A percentile compares a stretch with the other conserved stretches of the same genome.
Evolutionary conservation across 1,284 basidiomycete species (phyloP).

Genomic region (Ganoderma meredithae): DNA sequence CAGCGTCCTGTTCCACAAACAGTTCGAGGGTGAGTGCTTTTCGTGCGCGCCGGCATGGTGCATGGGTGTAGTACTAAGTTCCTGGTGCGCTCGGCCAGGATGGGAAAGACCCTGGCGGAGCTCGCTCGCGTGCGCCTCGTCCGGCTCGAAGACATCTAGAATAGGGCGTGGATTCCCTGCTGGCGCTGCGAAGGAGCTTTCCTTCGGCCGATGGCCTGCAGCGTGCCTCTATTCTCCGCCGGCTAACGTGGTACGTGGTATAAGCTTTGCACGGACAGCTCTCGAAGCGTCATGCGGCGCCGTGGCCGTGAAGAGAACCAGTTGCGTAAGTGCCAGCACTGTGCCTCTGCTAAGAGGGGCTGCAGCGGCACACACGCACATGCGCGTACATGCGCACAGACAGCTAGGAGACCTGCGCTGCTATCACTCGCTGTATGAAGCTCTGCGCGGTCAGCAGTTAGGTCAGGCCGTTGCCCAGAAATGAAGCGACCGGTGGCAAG

Average conservation of each 20-base stretch:
- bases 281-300: neutral
- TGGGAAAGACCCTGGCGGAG: constrained; percentile 17
- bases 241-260: constrained; percentile 7
- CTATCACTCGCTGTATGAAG: constrained; percentile 1
- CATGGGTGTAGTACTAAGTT: neutral
- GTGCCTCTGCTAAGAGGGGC: constrained; percentile 8
- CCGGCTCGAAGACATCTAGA: constrained; percentile 11
- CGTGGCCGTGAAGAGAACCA: neutral
- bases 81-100: neutral
- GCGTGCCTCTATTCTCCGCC: constrained; percentile 10
- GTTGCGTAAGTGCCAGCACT: constrained; percentile 5
- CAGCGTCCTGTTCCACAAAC: constrained; percentile 6
- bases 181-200: constrained; percentile 11
- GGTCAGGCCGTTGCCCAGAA: neutral
- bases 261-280: neutral
- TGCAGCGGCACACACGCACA: constrained; percentile 2
- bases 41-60: neutral
- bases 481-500: neutral
- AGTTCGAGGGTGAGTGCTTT: constrained; percentile 23
- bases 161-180: neutral
- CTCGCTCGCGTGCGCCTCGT: neutral
- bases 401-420: neutral
- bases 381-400: neutral
- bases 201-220: constrained; percentile 7
- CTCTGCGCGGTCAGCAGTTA: constrained; percentile 11